A percentile compares a stretch with the other conserved stretches of the same genome.
Evolutionary conservation across 176 grass and related monocot genomes (phyloP).

Genomic region (Elaeis guineensis): DNA sequence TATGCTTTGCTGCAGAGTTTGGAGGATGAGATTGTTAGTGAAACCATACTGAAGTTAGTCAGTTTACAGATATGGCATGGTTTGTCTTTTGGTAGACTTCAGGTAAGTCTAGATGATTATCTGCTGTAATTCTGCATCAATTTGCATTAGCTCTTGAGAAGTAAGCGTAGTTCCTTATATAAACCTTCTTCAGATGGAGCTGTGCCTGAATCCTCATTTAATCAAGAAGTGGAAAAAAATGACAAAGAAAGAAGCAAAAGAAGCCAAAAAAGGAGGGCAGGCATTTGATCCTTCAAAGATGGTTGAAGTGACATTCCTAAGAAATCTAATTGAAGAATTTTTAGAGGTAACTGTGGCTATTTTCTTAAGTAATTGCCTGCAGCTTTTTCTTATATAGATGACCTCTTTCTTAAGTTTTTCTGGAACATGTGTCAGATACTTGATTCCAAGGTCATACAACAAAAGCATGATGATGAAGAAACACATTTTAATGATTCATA

Average conservation of each 20-base stretch:
- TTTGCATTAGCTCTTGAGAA: too few relatives aligned
- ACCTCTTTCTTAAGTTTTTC: not conserved
- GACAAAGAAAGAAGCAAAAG: slow-evolving; percentile 82
- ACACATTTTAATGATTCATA: slow-evolving; percentile 30
- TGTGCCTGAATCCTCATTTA: slow-evolving; percentile 79
- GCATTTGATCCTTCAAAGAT: slow-evolving; percentile 40
- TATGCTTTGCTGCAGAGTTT: slow-evolving; percentile 52
- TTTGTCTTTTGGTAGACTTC: slow-evolving; percentile 73
- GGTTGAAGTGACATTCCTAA: slow-evolving; percentile 70
- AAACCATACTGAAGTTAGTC: slow-evolving; percentile 83
- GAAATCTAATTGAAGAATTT: slow-evolving; percentile 88
- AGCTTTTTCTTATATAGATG: not conserved
- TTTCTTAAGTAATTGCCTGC: not conserved
- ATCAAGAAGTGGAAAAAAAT: slow-evolving; percentile 97
- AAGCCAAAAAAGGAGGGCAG: slow-evolving; percentile 56
- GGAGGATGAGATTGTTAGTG: slow-evolving; percentile 90
- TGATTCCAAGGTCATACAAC: slow-evolving; percentile 62
- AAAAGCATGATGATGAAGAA: slow-evolving; percentile 39
- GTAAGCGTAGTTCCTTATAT: slow-evolving; percentile 9
- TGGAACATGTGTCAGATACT: slow-evolving; percentile 47
- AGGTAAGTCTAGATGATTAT: slow-evolving; percentile 36
- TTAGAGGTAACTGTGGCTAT: slow-evolving; percentile 51
- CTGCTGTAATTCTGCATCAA: too few relatives aligned
- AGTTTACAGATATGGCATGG: slow-evolving; percentile 82
- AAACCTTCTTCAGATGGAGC: slow-evolving; percentile 69